Evolutionary conservation across 2,329 filamentous ascomycete species (phyloP).

Genomic region (Sporothrix curviconia): DNA sequence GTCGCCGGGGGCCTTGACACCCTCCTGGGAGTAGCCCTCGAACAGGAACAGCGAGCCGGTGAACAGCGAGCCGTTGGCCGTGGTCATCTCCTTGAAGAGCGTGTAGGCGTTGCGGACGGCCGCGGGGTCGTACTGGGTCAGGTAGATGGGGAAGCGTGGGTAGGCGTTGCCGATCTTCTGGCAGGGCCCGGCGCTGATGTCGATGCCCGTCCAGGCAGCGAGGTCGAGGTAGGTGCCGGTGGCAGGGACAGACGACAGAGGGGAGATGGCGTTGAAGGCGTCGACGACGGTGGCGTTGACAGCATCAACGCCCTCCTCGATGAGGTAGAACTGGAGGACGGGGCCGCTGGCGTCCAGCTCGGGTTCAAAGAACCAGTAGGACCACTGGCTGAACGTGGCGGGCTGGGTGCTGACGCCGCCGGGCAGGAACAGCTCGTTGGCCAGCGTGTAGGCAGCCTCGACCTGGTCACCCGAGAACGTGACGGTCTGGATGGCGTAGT

Average conservation of each 20-base stretch:
- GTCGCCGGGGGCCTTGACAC: slow-evolving; percentile 32
- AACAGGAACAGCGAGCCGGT: slow-evolving; percentile 43
- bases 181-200: slow-evolving; percentile 31
- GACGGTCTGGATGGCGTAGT: slow-evolving; percentile 35
- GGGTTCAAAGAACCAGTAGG: slow-evolving; percentile 39
- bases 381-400: slow-evolving; percentile 43
- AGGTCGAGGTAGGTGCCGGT: slow-evolving; percentile 40
- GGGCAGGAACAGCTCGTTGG: slow-evolving; percentile 36
- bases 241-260: slow-evolving; percentile 23
- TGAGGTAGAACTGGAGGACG: slow-evolving; percentile 35
- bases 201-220: slow-evolving; percentile 36
- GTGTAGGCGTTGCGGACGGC: slow-evolving; percentile 28
- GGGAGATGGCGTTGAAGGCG: slow-evolving; percentile 32
- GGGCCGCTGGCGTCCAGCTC: slow-evolving; percentile 34
- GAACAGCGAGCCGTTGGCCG: slow-evolving; percentile 24
- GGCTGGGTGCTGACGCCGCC: slow-evolving; percentile 31
- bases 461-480: slow-evolving; percentile 40
- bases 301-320: slow-evolving; percentile 35
- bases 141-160: slow-evolving; percentile 39
- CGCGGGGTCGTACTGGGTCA: slow-evolving; percentile 31
- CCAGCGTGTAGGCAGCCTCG: slow-evolving; percentile 36
- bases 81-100: slow-evolving; percentile 27
- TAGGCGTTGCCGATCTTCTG: slow-evolving; percentile 35
- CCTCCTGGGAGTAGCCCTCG: slow-evolving; percentile 46
- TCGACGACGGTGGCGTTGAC: slow-evolving; percentile 39